Conservation (phyloP, 2,329 filamentous ascomycete species). For the Orbilia oligospora region DNA sequence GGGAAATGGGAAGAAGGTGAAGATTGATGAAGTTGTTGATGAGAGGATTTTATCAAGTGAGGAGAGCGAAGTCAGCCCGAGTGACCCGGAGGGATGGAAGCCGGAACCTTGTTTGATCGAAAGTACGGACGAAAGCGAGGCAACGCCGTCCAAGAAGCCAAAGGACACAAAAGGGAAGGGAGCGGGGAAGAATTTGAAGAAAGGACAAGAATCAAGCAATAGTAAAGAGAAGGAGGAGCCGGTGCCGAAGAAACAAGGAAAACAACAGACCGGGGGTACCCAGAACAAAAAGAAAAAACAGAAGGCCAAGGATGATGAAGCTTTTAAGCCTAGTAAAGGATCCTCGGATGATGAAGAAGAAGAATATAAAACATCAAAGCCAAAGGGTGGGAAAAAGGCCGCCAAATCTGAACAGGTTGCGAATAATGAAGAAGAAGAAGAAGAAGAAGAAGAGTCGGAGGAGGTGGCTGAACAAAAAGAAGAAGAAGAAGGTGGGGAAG, state of each 20-base stretch:
- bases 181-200: not conserved
- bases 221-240: not conserved
- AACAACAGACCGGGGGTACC: not conserved
- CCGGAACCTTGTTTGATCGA: too few species aligned
- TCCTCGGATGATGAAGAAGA: constrained; percentile 25
- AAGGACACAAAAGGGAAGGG: not conserved
- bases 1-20: not conserved
- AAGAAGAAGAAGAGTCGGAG: not conserved
- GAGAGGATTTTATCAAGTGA: constrained; percentile 36
- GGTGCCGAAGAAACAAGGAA: constrained; percentile 14
- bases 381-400: constrained; percentile 19
- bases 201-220: not conserved
- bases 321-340: constrained; percentile 23
- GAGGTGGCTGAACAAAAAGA: not conserved
- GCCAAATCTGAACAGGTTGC: not conserved
- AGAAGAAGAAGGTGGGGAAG: not conserved
- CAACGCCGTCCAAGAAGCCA: not conserved
- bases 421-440: not conserved
- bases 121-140: not conserved
- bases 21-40: constrained; percentile 12
- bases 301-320: constrained; percentile 15
- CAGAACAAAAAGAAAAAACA: constrained; percentile 13
- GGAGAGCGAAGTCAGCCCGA: constrained; percentile 2
- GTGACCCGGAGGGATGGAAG: constrained; percentile 10
- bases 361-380: constrained; percentile 19